Conservation (phyloP, 805 yeast genomes). For the Saccharomycopsis oosterbeekiorum region DNA sequence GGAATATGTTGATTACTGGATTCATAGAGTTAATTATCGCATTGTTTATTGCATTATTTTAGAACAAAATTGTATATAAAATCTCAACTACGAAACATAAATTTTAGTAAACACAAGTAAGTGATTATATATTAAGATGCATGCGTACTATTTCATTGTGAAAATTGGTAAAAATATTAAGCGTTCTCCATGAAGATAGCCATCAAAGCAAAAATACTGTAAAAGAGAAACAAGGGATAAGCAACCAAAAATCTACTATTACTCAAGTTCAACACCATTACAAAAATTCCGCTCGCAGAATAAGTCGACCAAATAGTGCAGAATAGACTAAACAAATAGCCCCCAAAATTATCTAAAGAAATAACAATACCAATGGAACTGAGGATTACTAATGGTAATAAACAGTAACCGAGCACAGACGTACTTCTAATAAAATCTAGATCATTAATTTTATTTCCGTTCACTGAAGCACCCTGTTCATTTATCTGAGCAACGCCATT, state of each 20-base stretch:
- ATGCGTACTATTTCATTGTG: background rate
- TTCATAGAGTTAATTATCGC: slow-evolving; percentile 4
- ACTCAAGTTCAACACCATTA: slow-evolving; percentile 68
- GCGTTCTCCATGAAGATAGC: slow-evolving; percentile 60
- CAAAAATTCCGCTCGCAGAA: slow-evolving; percentile 88
- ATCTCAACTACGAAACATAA: background rate
- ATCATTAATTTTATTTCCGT: slow-evolving; percentile 15
- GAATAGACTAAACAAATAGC: slow-evolving; percentile 57
- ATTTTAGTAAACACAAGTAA: background rate
- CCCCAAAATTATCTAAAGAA: slow-evolving; percentile 61
- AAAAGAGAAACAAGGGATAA: slow-evolving; percentile 84
- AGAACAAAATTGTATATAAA: background rate
- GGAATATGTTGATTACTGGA: slow-evolving; percentile 26
- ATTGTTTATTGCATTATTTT: background rate
- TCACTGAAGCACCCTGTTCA: background rate
- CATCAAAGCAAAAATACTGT: slow-evolving; percentile 91
- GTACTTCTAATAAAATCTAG: slow-evolving; percentile 60
- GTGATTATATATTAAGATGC: background rate
- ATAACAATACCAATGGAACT: slow-evolving; percentile 62
- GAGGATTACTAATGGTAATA: slow-evolving; percentile 75
- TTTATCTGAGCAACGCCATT: slow-evolving; percentile 1
- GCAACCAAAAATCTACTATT: slow-evolving; percentile 88
- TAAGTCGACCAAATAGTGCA: slow-evolving; percentile 86
- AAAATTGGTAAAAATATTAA: background rate
- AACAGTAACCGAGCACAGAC: slow-evolving; percentile 87